phyloP scores from a whole-genome alignment of 805 yeast genomes.

The Saccharomycopsis microspora region DNA sequence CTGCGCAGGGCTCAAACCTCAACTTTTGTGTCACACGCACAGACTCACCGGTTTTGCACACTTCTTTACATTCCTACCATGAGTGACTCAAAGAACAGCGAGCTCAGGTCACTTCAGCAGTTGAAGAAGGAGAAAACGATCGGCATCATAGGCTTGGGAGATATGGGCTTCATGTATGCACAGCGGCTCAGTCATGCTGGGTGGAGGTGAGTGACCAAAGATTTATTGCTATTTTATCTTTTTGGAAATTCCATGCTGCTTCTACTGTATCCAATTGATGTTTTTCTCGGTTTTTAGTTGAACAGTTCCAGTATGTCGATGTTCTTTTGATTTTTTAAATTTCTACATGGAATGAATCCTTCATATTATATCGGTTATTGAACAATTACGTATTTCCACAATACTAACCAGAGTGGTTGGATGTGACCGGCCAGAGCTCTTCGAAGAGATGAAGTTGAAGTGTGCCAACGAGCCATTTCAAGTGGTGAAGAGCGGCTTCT shows the following conservation, averaged over 20 bases:
- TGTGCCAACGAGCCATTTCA: conserved; percentile 34
- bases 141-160: conserved; percentile 94
- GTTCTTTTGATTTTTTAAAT: neutral
- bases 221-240: no score
- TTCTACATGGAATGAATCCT: neutral
- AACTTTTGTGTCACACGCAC: no score
- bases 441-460: conserved; percentile 31
- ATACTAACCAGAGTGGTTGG: conserved; percentile 46
- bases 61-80: no score
- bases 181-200: conserved; percentile 67
- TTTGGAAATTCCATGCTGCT: no score
- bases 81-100: no score
- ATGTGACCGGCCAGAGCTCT: conserved; percentile 69
- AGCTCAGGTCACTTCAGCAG: neutral
- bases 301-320: neutral
- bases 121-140: conserved; percentile 37
- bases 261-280: no score
- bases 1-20: no score
- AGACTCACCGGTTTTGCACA: no score
- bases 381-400: neutral
- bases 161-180: conserved; percentile 92
- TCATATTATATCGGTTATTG: neutral
- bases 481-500: conserved; percentile 69
- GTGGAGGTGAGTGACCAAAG: conserved; percentile 37
- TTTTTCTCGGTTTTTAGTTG: no score